Evolutionary conservation across 2,329 filamentous ascomycete species (phyloP).

Genomic region (Colletotrichum graminicola): DNA sequence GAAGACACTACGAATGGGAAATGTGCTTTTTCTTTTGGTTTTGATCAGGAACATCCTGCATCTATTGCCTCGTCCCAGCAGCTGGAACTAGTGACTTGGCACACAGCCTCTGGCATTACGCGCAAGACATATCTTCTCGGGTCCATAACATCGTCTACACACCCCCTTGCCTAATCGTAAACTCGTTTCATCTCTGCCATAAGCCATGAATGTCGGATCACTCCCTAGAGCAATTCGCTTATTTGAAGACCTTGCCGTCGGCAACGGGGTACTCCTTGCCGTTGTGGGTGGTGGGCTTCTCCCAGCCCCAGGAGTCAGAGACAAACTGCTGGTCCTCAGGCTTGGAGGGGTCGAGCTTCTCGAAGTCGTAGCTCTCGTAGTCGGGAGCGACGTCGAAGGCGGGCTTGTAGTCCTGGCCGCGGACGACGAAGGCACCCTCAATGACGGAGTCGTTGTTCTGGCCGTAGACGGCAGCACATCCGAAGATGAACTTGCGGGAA

Average conservation of each 20-base stretch:
- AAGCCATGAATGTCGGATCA: conserved; percentile 49
- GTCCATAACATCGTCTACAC: conserved; percentile 42
- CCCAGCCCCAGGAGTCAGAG: conserved; percentile 91
- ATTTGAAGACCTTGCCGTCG: conserved; percentile 99
- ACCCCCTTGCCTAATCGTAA: conserved; percentile 42
- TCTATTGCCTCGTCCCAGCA: conserved; percentile 38
- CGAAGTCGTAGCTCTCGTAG: conserved; percentile 96
- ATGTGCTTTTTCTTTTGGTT: conserved; percentile 24
- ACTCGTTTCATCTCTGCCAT: conserved; percentile 49
- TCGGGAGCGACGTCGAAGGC: conserved; percentile 98
- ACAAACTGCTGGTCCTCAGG: conserved; percentile 87
- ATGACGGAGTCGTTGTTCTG: conserved; percentile 90
- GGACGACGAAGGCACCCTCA: conserved; percentile 93
- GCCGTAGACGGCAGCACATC: conserved; percentile 89
- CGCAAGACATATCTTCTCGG: conserved; percentile 40
- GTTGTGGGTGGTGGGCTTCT: conserved; percentile 81
- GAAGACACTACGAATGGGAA: not conserved
- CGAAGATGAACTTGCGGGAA: conserved; percentile 98
- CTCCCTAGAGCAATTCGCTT: conserved; percentile 57
- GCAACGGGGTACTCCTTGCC: conserved; percentile 92
- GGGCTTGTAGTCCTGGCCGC: conserved; percentile 85
- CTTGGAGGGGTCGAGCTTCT: conserved; percentile 92
- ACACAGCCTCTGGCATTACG: conserved; percentile 41
- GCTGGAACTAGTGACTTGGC: conserved; percentile 30
- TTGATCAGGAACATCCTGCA: conserved; percentile 39